These are phyloP conservation scores for Alternaria rosae DNA, from an alignment of 2,329 filamentous ascomycete species.

Conservation along the genomic window DNA sequence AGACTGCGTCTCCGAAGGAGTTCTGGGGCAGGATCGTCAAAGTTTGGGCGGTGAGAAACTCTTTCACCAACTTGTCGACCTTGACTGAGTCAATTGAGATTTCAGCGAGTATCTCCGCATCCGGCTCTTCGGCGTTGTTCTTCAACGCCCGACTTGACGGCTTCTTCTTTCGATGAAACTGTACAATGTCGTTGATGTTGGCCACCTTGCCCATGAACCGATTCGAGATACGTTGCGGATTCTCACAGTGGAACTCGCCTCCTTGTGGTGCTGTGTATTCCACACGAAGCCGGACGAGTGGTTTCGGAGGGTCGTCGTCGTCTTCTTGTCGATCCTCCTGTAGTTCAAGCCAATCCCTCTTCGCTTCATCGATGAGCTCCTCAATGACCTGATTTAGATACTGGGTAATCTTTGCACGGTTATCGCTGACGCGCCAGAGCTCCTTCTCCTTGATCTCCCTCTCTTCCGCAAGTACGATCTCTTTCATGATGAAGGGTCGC, in stretches of 20 bases:
- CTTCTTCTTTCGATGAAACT: conserved; percentile 91
- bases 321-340: conserved; percentile 64
- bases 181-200: conserved; percentile 91
- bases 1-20: conserved; percentile 90
- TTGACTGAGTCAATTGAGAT: conserved; percentile 78
- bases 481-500: conserved; percentile 85
- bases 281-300: conserved; percentile 87
- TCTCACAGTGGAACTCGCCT: conserved; percentile 87
- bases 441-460: conserved; percentile 77
- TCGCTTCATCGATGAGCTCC: conserved; percentile 85
- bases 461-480: conserved; percentile 79
- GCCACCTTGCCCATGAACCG: conserved; percentile 89
- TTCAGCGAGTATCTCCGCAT: conserved; percentile 67
- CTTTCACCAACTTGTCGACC: conserved; percentile 85
- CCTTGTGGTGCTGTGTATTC: conserved; percentile 88
- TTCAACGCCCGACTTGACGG: conserved; percentile 56
- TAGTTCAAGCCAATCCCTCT: conserved; percentile 78
- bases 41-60: conserved; percentile 86
- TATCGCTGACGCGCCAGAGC: conserved; percentile 81
- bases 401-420: conserved; percentile 79
- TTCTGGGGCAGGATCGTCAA: conserved; percentile 93
- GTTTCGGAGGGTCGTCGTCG: conserved; percentile 73
- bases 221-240: conserved; percentile 95
- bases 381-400: conserved; percentile 81
- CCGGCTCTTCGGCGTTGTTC: conserved; percentile 65